Percentiles rank a stretch among this genome's conserved stretches.
Conservation (phyloP, 2,329 filamentous ascomycete species). For the Botrytis elliptica region DNA sequence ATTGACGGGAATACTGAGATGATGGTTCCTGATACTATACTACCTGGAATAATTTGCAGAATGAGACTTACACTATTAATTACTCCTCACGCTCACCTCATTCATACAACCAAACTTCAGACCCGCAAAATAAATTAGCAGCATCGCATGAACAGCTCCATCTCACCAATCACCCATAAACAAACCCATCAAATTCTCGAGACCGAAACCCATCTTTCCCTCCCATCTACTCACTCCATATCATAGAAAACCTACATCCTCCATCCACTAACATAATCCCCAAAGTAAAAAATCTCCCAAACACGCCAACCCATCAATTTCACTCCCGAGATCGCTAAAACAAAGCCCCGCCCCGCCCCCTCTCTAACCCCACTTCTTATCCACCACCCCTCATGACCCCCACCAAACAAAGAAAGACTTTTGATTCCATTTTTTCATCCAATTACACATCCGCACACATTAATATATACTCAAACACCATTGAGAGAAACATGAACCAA, state of each 20-base stretch:
- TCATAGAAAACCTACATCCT: background rate
- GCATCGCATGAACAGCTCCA: background rate
- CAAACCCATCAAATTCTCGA: background rate
- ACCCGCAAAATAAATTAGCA: background rate
- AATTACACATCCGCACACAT: accelerated
- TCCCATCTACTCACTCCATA: background rate
- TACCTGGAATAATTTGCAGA: no score
- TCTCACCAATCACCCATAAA: background rate
- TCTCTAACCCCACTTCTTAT: background rate
- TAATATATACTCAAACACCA: no score
- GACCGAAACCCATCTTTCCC: background rate
- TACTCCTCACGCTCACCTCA: no score
- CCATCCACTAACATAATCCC: background rate
- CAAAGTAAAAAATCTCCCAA: background rate
- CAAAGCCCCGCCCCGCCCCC: background rate
- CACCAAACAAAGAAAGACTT: background rate
- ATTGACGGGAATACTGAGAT: no score
- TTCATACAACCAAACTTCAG: no score
- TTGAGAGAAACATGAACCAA: background rate
- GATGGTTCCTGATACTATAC: no score
- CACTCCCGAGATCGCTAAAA: background rate
- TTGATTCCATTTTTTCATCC: background rate
- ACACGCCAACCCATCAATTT: background rate
- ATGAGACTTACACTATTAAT: no score
- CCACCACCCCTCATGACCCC: background rate